Evolutionary conservation across 2,329 filamentous ascomycete genomes (phyloP).

Genomic region (Bipolaris bicolor): DNA sequence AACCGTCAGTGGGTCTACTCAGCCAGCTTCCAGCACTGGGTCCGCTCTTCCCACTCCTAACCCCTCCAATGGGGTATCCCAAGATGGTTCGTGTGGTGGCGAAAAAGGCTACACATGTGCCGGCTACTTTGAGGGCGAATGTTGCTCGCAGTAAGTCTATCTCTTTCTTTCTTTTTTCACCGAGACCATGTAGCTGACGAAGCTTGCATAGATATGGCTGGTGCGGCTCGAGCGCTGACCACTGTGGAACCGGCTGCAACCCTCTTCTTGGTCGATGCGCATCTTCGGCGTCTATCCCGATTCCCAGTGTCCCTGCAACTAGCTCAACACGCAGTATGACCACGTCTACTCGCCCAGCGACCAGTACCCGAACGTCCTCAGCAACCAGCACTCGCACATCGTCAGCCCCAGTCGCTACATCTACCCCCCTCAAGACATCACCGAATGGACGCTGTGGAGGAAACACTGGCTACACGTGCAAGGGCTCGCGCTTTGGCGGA

Average conservation of each 20-base stretch:
- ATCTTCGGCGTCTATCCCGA: not conserved
- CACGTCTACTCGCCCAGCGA: constrained; percentile 3
- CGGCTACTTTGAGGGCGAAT: constrained; percentile 25
- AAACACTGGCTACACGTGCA: constrained; percentile 7
- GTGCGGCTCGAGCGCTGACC: constrained; percentile 14
- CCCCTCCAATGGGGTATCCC: constrained; percentile 13
- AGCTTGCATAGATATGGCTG: constrained; percentile 7
- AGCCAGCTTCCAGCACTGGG: not conserved
- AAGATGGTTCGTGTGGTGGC: constrained; percentile 21
- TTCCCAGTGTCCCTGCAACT: not conserved
- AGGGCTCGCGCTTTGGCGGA: not conserved
- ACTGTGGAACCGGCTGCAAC: constrained; percentile 13
- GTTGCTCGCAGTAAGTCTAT: constrained; percentile 24
- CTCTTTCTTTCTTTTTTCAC: not conserved
- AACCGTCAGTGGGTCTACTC: not conserved
- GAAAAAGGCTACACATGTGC: constrained; percentile 20
- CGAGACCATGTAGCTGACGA: not conserved
- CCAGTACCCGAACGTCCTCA: not conserved
- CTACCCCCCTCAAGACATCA: not conserved
- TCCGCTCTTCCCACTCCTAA: not conserved
- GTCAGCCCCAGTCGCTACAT: not conserved
- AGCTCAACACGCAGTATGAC: not conserved
- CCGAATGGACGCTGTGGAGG: constrained; percentile 6
- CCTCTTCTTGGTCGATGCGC: constrained; percentile 10
- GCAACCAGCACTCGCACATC: constrained; percentile 7